phyloP scores from a whole-genome alignment of 2,329 filamentous ascomycete genomes.

The Sphaerostilbella broomeana region DNA sequence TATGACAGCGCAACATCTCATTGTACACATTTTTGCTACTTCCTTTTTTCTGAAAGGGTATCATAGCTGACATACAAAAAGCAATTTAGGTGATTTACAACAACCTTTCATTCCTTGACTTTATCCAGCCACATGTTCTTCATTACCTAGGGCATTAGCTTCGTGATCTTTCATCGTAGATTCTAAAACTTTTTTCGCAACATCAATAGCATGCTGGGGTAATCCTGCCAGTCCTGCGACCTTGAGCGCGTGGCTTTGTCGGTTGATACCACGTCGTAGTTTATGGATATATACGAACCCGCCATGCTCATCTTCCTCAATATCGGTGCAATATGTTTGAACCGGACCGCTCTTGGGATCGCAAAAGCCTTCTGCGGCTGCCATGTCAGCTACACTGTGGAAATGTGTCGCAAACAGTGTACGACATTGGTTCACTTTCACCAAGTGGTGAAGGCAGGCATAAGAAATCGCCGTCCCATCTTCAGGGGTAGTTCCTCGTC shows the following conservation, averaged over 20 bases:
- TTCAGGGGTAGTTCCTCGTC: conserved; percentile 85
- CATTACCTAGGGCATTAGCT: neutral
- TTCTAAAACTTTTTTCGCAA: conserved; percentile 45
- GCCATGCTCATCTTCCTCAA: conserved; percentile 63
- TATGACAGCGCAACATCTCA: conserved; percentile 44
- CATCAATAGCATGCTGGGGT: conserved; percentile 62
- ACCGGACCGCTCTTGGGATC: conserved; percentile 37
- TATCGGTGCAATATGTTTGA: conserved; percentile 81
- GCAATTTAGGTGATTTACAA: neutral
- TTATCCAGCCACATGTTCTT: neutral
- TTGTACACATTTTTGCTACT: conserved; percentile 16
- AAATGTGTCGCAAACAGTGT: conserved; percentile 95
- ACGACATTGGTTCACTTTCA: conserved; percentile 68
- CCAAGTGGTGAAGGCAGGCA: conserved; percentile 79
- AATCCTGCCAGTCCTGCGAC: conserved; percentile 84
- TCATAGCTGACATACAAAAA: conserved; percentile 32
- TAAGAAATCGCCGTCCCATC: conserved; percentile 88
- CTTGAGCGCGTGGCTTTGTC: conserved; percentile 83
- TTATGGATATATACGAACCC: conserved; percentile 84
- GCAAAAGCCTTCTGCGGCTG: conserved; percentile 43
- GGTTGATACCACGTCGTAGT: conserved; percentile 74
- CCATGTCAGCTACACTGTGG: conserved; percentile 75
- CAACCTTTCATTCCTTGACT: neutral
- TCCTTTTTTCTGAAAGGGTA: conserved; percentile 24
- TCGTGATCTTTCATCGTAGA: conserved; percentile 7